Conservation (phyloP, 2,329 filamentous ascomycete species). For the Neofusicoccum sp. region DNA sequence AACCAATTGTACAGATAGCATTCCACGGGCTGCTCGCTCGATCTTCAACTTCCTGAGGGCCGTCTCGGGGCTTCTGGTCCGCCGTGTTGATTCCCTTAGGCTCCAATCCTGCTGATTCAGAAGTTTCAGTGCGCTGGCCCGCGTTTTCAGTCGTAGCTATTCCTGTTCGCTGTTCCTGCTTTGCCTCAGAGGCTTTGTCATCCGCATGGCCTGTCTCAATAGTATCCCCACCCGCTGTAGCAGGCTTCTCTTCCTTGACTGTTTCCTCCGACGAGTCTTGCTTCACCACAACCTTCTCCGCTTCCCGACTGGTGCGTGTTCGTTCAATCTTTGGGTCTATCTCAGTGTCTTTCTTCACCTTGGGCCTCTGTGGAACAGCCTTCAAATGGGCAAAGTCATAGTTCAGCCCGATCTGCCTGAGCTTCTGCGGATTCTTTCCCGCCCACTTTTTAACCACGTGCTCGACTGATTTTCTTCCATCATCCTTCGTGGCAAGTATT, state of each 20-base stretch:
- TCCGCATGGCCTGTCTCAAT: neutral
- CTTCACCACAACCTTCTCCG: neutral
- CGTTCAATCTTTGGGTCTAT: neutral
- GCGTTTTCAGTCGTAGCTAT: neutral
- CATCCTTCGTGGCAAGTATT: conserved; percentile 65
- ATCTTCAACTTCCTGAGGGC: conserved; percentile 41
- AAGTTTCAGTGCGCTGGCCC: neutral
- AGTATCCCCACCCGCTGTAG: neutral
- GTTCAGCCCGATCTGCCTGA: conserved; percentile 68
- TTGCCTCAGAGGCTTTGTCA: neutral
- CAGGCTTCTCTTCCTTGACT: neutral
- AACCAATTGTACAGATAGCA: conserved; percentile 61
- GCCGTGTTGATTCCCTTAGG: neutral
- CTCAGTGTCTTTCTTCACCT: conserved; percentile 43
- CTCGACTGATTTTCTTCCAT: conserved; percentile 60
- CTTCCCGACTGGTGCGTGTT: too few relatives aligned
- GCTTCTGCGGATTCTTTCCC: conserved; percentile 68
- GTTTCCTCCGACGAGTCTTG: neutral
- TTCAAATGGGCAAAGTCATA: conserved; percentile 73
- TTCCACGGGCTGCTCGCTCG: conserved; percentile 61
- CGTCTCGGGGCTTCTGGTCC: conserved; percentile 29
- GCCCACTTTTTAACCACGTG: conserved; percentile 68
- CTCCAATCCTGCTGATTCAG: neutral
- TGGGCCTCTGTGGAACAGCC: conserved; percentile 57
- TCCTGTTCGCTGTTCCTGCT: neutral